phyloP scores from a whole-genome alignment of 179 eudicot genomes.

The Beta lomatogona region DNA sequence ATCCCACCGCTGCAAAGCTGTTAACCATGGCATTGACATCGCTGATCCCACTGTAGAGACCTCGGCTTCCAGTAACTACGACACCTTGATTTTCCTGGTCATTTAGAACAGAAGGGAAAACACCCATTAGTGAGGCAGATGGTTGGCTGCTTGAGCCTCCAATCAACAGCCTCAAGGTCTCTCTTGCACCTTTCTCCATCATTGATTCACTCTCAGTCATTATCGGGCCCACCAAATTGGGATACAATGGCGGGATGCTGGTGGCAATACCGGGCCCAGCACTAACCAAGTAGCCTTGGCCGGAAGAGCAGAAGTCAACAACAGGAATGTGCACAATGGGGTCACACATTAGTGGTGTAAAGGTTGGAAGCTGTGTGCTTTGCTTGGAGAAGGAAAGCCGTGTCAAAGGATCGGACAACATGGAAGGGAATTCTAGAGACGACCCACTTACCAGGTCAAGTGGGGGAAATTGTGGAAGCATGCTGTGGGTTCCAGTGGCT shows the following conservation, averaged over 20 bases:
- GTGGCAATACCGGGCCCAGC: slow-evolving; percentile 73
- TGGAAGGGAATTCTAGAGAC: slow-evolving; percentile 54
- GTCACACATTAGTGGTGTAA: slow-evolving; percentile 85
- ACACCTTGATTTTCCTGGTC: slow-evolving; percentile 41
- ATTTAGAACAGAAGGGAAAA: slow-evolving; percentile 53
- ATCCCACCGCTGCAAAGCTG: slow-evolving; percentile 55
- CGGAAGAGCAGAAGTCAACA: slow-evolving; percentile 86
- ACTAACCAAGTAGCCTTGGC: slow-evolving; percentile 85
- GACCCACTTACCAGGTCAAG: slow-evolving; percentile 44
- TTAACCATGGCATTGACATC: slow-evolving; percentile 53
- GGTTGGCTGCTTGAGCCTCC: slow-evolving; percentile 52
- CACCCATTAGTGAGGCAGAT: slow-evolving; percentile 47
- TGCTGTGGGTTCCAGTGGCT: slow-evolving; percentile 38
- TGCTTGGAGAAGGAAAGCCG: slow-evolving; percentile 56
- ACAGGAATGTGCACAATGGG: slow-evolving; percentile 88
- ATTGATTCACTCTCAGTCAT: slow-evolving; percentile 57
- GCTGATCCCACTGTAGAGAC: slow-evolving; percentile 61
- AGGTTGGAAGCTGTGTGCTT: slow-evolving; percentile 63
- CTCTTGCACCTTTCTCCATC: slow-evolving; percentile 78
- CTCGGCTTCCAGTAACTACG: slow-evolving; percentile 62
- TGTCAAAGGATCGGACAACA: slow-evolving; percentile 57
- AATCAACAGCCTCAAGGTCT: slow-evolving; percentile 74
- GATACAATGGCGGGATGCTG: slow-evolving; percentile 53
- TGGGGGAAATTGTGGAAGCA: slow-evolving; percentile 43
- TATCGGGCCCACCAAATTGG: slow-evolving; percentile 55